Base-by-base conservation (phyloP, 2,329 filamentous ascomycete genomes). In the Sporothrix mexicana region DNA sequence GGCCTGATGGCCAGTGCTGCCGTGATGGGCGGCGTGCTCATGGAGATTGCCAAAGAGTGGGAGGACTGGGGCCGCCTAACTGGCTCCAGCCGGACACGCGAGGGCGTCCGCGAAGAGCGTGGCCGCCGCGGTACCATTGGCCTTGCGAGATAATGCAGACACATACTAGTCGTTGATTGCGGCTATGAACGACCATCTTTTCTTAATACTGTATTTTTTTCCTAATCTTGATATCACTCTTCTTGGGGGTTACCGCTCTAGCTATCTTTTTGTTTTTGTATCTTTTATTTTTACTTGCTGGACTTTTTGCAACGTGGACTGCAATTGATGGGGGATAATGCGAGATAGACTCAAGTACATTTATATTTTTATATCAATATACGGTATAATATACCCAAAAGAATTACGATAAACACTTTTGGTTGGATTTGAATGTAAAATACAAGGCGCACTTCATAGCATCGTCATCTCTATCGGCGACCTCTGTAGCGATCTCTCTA, bases 11-110 rank as follows among this genome's bases (percentile, higher is more conserved):
- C 96, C 0, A 97, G 92, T 76, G 95, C 96, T 0, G 85, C 86
- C 15, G 95, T 98, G 61, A 99, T 99, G 96, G 93, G 94, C 59
- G 90, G 91, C 23, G 92, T 98, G n/a, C 84, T 99, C 49, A 95
- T 94, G 81, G 96, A 99, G 83, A 97, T 99, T 78, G 92, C 93
- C 70, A 91, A 91, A 76, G 96, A 98, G 80, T 98, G 95, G 95
- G 92, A 95, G 76, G 93, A 95, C 78, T 95, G 93, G 93, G 90
- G 89, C 78, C 87, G 88, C 61, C 87, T 88, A 0, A 90, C 88
- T 2, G 87, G 79, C 13, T 66, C 67, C 9, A 20, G 49, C 43
- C 71, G 73, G 3, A 69, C 64, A 41, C 72, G 74, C n/a, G 74
- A 74, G 6, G 43, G 73, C 9, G 47, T 71, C 13, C 75, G 74